phyloP scores from a whole-genome alignment of 2,329 filamentous ascomycete species.

The Stagonosporopsis rhizophila region DNA sequence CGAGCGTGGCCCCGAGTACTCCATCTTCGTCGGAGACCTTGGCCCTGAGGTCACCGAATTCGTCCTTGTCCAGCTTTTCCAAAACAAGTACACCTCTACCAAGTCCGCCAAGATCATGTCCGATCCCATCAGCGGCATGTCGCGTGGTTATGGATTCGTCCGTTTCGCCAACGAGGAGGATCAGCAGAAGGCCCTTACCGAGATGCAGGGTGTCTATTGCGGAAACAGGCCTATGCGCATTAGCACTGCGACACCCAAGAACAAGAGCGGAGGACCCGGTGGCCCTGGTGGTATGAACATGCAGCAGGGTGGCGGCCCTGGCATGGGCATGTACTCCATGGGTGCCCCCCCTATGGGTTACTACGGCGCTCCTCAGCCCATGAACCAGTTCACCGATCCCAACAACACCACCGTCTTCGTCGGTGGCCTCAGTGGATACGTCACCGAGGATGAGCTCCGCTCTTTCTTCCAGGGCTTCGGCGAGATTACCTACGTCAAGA shows the following conservation, averaged over 20 bases:
- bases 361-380: slow-evolving; percentile 74
- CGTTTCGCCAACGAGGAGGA: slow-evolving; percentile 95
- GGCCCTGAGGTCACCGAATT: slow-evolving; percentile 99
- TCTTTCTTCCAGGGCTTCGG: slow-evolving; percentile 99
- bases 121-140: slow-evolving; percentile 96
- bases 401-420: slow-evolving; percentile 99
- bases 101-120: slow-evolving; percentile 99
- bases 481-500: slow-evolving; percentile 99
- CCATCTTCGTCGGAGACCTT: slow-evolving; percentile 97
- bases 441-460: slow-evolving; percentile 98
- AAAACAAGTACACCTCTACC: slow-evolving; percentile 94
- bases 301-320: slow-evolving; percentile 51
- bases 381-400: slow-evolving; percentile 99
- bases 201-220: slow-evolving; percentile 99
- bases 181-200: slow-evolving; percentile 91
- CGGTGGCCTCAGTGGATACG: slow-evolving; percentile 94
- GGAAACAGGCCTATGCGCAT: slow-evolving; percentile 99
- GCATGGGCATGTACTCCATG: slow-evolving; percentile 72
- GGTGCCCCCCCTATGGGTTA: slow-evolving; percentile 71
- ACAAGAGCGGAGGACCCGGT: slow-evolving; percentile 67
- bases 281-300: slow-evolving; percentile 62
- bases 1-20: slow-evolving; percentile 94
- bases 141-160: slow-evolving; percentile 96
- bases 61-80: slow-evolving; percentile 95
- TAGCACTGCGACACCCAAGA: slow-evolving; percentile 97